A percentile compares a stretch with the other conserved stretches of the same genome.
Evolutionary conservation across 805 yeast genomes (phyloP).

Genomic region (Wickerhamiella domercqiae): DNA sequence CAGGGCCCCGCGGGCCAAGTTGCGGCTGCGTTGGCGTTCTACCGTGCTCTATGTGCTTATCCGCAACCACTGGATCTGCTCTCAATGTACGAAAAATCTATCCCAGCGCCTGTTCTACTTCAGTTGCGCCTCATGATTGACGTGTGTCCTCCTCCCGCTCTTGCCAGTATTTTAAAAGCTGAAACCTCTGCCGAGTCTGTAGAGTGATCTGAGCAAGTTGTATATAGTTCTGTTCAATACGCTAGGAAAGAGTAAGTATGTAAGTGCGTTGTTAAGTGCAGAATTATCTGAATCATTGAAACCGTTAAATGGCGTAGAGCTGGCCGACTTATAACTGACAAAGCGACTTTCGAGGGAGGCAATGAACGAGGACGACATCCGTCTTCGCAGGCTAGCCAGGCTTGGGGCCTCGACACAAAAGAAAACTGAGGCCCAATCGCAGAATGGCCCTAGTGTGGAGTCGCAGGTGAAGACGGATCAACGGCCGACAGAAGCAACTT

Average conservation of each 20-base stretch:
- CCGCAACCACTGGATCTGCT: slow-evolving; percentile 90
- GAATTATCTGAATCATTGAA: too few species aligned
- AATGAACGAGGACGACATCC: slow-evolving; percentile 10
- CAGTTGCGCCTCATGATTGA: slow-evolving; percentile 79
- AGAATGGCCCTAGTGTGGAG: not conserved
- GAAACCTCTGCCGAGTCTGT: slow-evolving; percentile 24
- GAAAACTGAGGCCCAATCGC: not conserved
- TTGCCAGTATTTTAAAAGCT: slow-evolving; percentile 45
- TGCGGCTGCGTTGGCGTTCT: slow-evolving; percentile 79
- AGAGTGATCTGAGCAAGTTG: slow-evolving; percentile 8
- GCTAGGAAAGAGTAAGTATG: too few species aligned
- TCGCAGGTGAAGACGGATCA: not conserved
- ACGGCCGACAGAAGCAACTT: too few species aligned
- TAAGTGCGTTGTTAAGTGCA: too few species aligned
- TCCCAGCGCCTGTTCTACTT: slow-evolving; percentile 60
- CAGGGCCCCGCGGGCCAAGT: slow-evolving; percentile 44
- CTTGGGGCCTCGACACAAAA: slow-evolving; percentile 1
- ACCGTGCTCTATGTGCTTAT: slow-evolving; percentile 82
- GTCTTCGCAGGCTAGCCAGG: slow-evolving; percentile 12
- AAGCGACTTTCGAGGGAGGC: too few species aligned
- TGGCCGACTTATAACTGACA: too few species aligned
- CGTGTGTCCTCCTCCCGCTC: slow-evolving; percentile 65
- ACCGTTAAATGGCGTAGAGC: too few species aligned
- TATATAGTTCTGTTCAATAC: too few species aligned
- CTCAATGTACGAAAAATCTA: slow-evolving; percentile 75